phyloP scores from a whole-genome alignment of 176 grass and related monocot genomes.

The Saccharum officinarum region DNA sequence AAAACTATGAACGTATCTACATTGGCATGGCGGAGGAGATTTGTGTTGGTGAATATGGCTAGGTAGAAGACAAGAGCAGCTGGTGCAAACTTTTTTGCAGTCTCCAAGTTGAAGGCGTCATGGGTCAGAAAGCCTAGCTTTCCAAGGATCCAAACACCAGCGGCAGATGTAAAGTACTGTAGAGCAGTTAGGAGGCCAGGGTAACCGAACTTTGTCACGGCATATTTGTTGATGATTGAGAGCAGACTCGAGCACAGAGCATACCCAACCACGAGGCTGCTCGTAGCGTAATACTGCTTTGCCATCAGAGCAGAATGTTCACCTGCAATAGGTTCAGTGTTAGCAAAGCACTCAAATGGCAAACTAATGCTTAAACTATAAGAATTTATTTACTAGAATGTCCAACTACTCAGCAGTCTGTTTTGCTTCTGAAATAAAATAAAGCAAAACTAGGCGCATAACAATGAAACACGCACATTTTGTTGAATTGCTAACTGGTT shows the following conservation, averaged over 20 bases:
- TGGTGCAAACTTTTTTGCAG: conserved; percentile 75
- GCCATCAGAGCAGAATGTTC: conserved; percentile 42
- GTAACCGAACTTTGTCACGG: conserved; percentile 77
- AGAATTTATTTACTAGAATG: background rate
- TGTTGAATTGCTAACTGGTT: background rate
- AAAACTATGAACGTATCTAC: conserved; percentile 90
- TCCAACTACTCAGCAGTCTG: background rate
- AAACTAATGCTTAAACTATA: background rate
- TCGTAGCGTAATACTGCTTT: conserved; percentile 64
- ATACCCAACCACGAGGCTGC: conserved; percentile 77
- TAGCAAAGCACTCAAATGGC: background rate
- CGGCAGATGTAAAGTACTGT: conserved; percentile 68
- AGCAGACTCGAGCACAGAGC: conserved; percentile 83
- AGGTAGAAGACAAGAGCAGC: conserved; percentile 83
- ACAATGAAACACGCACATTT: background rate
- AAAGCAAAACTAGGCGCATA: background rate
- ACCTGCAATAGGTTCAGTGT: conserved; percentile 38
- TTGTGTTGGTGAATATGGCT: conserved; percentile 94
- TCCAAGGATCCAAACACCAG: conserved; percentile 73
- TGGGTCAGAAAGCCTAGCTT: conserved; percentile 71
- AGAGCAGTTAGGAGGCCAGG: conserved; percentile 76
- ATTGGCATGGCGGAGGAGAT: conserved; percentile 78
- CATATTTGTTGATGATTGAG: conserved; percentile 90
- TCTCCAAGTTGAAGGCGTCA: conserved; percentile 71
- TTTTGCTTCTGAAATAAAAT: background rate